phyloP scores from a whole-genome alignment of 1,284 basidiomycete genomes.

The Ceratobasidium sp. region DNA sequence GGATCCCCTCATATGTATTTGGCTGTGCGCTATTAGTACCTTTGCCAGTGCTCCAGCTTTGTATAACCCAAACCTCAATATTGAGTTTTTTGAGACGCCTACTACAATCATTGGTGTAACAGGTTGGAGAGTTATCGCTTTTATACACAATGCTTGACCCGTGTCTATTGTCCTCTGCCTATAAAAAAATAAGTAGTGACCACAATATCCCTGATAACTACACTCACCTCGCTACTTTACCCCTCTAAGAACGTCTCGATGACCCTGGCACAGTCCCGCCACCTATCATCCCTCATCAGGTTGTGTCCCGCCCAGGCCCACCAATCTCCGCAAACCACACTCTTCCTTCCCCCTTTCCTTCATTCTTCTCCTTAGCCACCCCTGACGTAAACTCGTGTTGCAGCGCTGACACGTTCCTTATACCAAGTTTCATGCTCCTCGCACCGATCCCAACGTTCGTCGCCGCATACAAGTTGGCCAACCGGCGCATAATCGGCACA shows the following conservation, averaged over 20 bases:
- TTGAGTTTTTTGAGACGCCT: too few relatives aligned
- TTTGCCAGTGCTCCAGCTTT: too few relatives aligned
- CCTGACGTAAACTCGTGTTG: conserved; percentile 7
- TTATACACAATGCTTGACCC: too few relatives aligned
- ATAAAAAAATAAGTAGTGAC: too few relatives aligned
- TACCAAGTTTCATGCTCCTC: neutral
- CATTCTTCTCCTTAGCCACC: neutral
- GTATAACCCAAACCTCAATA: too few relatives aligned
- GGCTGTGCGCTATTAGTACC: too few relatives aligned
- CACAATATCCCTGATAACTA: too few relatives aligned
- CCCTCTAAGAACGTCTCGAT: conserved; percentile 10
- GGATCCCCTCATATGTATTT: too few relatives aligned
- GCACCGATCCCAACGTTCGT: conserved; percentile 14
- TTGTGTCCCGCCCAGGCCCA: conserved; percentile 28
- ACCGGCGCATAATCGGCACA: conserved; percentile 19
- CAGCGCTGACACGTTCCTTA: conserved; percentile 2
- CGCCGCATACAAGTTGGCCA: conserved; percentile 21
- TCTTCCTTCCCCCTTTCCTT: neutral
- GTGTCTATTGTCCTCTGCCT: too few relatives aligned
- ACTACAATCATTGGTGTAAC: too few relatives aligned
- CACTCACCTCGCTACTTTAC: neutral
- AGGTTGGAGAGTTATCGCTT: too few relatives aligned
- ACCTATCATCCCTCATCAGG: conserved; percentile 32
- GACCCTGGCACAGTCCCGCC: conserved; percentile 27
- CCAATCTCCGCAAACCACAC: conserved; percentile 31